Percentiles rank a stretch among this genome's conserved stretches.
Evolutionary conservation across 768 basidiomycete genomes (phyloP).

Genomic region (Boletus vermiculosoides): DNA sequence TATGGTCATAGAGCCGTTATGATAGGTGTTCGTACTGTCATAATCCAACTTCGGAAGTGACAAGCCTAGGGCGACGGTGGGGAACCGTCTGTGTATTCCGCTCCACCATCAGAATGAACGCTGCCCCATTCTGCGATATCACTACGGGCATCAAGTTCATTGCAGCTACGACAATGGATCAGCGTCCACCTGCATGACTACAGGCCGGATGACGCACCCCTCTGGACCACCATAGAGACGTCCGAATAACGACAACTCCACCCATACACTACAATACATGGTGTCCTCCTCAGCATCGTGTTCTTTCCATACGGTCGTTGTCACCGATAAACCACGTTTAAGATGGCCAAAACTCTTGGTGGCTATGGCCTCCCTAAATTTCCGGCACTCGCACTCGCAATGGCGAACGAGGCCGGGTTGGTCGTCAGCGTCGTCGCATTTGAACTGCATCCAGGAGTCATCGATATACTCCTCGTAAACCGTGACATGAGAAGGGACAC

Average conservation of each 20-base stretch:
- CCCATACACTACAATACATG: background rate
- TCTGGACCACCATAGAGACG: background rate
- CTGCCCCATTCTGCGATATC: background rate
- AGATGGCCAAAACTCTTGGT: background rate
- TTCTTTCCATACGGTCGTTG: background rate
- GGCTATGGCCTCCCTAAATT: background rate
- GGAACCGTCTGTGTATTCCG: background rate
- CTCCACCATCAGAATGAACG: background rate
- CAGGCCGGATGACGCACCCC: background rate
- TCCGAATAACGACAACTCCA: background rate
- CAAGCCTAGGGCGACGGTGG: background rate
- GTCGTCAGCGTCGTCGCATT: background rate
- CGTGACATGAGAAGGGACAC: background rate
- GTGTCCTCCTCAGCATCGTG: background rate
- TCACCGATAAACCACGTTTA: background rate
- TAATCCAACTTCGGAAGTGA: background rate
- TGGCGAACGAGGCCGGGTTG: background rate
- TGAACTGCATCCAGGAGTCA: background rate
- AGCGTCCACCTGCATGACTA: background rate
- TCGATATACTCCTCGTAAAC: background rate
- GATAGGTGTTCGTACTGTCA: background rate
- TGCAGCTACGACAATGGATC: background rate
- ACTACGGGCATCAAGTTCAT: background rate
- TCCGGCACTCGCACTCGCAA: background rate
- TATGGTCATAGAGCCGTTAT: too few relatives aligned